Conservation (phyloP, 352 stramenopile species). For the Plasmopara halstedii region DNA sequence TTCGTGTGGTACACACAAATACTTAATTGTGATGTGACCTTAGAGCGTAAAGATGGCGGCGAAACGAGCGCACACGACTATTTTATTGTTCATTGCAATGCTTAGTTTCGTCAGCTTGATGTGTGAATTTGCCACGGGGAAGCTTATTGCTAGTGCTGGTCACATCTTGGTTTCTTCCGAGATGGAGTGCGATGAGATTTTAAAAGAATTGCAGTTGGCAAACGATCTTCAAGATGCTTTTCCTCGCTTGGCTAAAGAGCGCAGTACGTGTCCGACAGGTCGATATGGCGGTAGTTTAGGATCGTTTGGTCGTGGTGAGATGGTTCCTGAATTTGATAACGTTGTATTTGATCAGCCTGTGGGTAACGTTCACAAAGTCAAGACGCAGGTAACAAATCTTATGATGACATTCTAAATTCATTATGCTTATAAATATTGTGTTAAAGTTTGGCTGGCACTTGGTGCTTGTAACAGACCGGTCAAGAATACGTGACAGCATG, state of each 20-base stretch:
- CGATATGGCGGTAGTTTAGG: constrained; percentile 62
- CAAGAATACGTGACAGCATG: constrained; percentile 31
- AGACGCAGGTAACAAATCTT: constrained; percentile 42
- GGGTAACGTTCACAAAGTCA: constrained; percentile 68
- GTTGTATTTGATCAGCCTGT: constrained; percentile 65
- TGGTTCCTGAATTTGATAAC: constrained; percentile 69
- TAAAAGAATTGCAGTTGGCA: constrained; percentile 32
- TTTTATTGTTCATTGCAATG: constrained; percentile 13
- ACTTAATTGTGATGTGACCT: no score
- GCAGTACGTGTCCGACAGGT: constrained; percentile 67
- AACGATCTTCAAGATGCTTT: constrained; percentile 46
- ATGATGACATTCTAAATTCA: background rate
- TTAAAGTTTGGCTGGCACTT: constrained; percentile 79
- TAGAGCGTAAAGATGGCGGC: no score
- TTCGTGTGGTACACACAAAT: no score
- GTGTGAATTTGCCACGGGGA: constrained; percentile 9
- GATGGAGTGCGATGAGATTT: constrained; percentile 43
- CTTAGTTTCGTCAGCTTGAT: constrained; percentile 13
- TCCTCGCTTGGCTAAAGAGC: constrained; percentile 30
- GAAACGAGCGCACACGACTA: no score
- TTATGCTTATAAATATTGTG: background rate
- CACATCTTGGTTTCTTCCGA: constrained; percentile 73
- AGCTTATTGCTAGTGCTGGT: constrained; percentile 50
- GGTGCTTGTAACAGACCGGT: constrained; percentile 59
- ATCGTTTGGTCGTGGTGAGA: constrained; percentile 63